Conservation (phyloP, 1,284 basidiomycete species). For the Melampsora larici-populina region DNA sequence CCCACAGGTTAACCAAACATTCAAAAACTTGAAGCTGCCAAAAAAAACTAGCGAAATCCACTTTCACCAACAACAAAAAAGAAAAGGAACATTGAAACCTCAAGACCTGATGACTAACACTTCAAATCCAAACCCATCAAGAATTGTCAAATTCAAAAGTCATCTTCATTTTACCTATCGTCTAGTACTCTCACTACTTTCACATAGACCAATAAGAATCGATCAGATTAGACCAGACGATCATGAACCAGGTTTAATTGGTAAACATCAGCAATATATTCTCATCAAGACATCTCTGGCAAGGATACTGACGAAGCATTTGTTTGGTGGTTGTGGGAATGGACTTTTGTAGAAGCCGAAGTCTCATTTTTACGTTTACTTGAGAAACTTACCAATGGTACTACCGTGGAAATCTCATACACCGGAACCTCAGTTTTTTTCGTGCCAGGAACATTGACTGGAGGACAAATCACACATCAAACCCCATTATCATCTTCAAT, state of each 20-base stretch:
- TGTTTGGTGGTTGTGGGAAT: constrained; percentile 12
- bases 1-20: no score
- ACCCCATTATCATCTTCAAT: constrained; percentile 81
- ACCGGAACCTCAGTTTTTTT: constrained; percentile 88
- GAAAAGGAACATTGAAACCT: no score
- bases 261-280: constrained; percentile 60
- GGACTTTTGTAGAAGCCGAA: constrained; percentile 71
- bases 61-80: no score
- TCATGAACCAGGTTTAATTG: constrained; percentile 86
- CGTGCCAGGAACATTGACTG: constrained; percentile 85
- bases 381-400: constrained; percentile 92
- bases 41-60: no score
- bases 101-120: not conserved
- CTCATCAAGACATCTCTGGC: not conserved
- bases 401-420: constrained; percentile 90
- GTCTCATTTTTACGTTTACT: constrained; percentile 82
- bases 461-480: constrained; percentile 77
- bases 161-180: constrained; percentile 81
- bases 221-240: constrained; percentile 86
- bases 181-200: constrained; percentile 79
- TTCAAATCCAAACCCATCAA: constrained; percentile 13
- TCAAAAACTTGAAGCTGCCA: no score
- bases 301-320: not conserved
- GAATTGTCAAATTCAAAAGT: constrained; percentile 62
- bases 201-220: constrained; percentile 79